A percentile compares a stretch with the other conserved stretches of the same genome.
Conservation (phyloP, 2,329 filamentous ascomycete species). For the Calcarisporium arbuscula region DNA sequence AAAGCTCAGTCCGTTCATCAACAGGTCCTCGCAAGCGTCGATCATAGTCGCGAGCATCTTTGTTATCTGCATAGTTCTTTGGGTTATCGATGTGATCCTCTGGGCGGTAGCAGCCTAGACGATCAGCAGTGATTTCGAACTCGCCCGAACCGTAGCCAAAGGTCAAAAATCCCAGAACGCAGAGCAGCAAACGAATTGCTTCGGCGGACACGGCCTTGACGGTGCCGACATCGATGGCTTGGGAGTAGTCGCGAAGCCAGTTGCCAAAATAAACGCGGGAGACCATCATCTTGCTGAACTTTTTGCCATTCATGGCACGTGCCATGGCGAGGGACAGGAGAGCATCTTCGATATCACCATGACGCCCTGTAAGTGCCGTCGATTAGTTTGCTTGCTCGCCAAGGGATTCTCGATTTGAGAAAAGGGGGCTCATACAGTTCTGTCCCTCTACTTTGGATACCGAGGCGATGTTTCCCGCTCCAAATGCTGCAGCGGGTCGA, state of each 20-base stretch:
- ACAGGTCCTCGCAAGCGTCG: constrained; percentile 73
- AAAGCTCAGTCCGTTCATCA: constrained; percentile 71
- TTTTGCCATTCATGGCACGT: constrained; percentile 55
- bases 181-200: constrained; percentile 83
- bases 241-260: constrained; percentile 89
- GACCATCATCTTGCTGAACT: constrained; percentile 82
- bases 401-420: not conserved
- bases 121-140: constrained; percentile 77
- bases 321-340: constrained; percentile 65
- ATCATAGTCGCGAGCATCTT: constrained; percentile 80
- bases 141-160: constrained; percentile 80
- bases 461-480: constrained; percentile 81
- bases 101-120: constrained; percentile 76
- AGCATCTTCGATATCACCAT: constrained; percentile 90
- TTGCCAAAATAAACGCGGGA: constrained; percentile 94
- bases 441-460: constrained; percentile 75
- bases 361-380: constrained; percentile 50
- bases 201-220: constrained; percentile 87
- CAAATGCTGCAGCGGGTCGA: constrained; percentile 68
- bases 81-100: constrained; percentile 74
- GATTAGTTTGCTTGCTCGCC: constrained; percentile 1
- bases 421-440: constrained; percentile 54
- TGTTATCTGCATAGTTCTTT: constrained; percentile 82
- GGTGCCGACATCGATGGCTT: constrained; percentile 88
- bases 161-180: constrained; percentile 83